A percentile compares a stretch with the other conserved stretches of the same genome.
Conservation (phyloP, 495 filamentous ascomycete species). For the Aspergillus steynii region DNA sequence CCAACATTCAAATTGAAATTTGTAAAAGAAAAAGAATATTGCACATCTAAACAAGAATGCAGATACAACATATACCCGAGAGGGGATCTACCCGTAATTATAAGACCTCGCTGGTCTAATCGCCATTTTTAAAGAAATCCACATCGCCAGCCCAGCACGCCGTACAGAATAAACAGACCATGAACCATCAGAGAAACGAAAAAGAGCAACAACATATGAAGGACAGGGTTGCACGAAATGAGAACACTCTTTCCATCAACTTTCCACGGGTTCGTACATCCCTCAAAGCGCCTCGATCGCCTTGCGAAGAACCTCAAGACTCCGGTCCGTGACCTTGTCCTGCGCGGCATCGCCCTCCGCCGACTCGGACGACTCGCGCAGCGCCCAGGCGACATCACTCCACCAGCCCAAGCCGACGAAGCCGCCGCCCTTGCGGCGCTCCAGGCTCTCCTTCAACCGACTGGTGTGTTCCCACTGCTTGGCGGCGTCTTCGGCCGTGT, state of each 20-base stretch:
- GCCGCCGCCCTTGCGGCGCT: constrained; percentile 70
- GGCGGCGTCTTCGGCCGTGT: constrained; percentile 86
- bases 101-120: background rate
- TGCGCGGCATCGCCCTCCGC: constrained; percentile 44
- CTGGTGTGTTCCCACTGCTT: constrained; percentile 95
- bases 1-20: too few relatives aligned
- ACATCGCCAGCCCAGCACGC: background rate
- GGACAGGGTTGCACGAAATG: background rate
- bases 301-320: constrained; percentile 69
- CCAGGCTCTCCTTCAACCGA: constrained; percentile 81
- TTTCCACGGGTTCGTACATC: background rate
- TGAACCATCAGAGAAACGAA: background rate
- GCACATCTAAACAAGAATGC: background rate
- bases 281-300: constrained; percentile 68
- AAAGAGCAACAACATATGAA: background rate
- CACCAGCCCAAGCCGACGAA: constrained; percentile 84
- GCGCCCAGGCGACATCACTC: constrained; percentile 86
- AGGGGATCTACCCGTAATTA: background rate
- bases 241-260: background rate
- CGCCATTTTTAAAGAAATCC: background rate
- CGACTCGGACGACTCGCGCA: constrained; percentile 51
- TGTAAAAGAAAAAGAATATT: constrained; percentile 1
- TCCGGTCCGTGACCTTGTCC: constrained; percentile 44
- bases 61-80: background rate
- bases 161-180: background rate